These are phyloP conservation scores for Neonectria punicea DNA, from an alignment of 2,329 filamentous ascomycete genomes.

Conservation along the genomic window DNA sequence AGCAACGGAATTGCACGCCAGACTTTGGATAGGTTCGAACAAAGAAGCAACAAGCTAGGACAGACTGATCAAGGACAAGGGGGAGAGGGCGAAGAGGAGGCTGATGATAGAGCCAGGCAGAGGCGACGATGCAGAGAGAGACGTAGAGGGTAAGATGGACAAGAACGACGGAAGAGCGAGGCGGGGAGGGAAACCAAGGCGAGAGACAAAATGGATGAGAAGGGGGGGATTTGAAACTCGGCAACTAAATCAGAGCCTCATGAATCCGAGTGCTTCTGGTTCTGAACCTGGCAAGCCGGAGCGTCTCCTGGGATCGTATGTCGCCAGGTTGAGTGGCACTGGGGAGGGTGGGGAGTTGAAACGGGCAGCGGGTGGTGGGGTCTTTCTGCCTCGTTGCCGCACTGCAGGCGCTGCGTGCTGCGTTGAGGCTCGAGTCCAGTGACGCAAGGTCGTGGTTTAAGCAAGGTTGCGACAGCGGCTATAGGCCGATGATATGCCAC, in stretches of 20 bases:
- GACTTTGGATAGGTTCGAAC: neutral
- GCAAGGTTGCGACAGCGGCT: neutral
- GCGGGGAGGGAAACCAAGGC: slow-evolving; percentile 12
- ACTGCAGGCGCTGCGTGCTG: neutral
- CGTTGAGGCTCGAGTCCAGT: neutral
- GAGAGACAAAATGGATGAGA: slow-evolving; percentile 2
- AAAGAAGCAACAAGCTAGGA: neutral
- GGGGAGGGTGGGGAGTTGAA: slow-evolving; percentile 25
- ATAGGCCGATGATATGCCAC: slow-evolving; percentile 14
- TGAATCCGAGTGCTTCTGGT: neutral
- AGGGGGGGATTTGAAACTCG: slow-evolving; percentile 11
- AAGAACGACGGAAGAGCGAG: slow-evolving; percentile 1
- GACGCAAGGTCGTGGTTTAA: slow-evolving; percentile 1
- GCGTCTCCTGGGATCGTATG: neutral
- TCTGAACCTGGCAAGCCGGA: neutral
- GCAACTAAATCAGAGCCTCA: neutral
- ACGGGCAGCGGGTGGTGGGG: slow-evolving; percentile 13
- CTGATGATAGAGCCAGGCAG: neutral
- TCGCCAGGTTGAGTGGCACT: neutral
- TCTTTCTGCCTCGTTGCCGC: slow-evolving; percentile 17
- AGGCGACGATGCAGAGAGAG: slow-evolving; percentile 3
- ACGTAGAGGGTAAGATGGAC: neutral
- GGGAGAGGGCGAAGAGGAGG: neutral
- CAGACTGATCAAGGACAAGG: neutral
- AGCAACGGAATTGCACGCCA: neutral